phyloP scores from a whole-genome alignment of 2,329 filamentous ascomycete species.

The Apiospora rasikravindrae region DNA sequence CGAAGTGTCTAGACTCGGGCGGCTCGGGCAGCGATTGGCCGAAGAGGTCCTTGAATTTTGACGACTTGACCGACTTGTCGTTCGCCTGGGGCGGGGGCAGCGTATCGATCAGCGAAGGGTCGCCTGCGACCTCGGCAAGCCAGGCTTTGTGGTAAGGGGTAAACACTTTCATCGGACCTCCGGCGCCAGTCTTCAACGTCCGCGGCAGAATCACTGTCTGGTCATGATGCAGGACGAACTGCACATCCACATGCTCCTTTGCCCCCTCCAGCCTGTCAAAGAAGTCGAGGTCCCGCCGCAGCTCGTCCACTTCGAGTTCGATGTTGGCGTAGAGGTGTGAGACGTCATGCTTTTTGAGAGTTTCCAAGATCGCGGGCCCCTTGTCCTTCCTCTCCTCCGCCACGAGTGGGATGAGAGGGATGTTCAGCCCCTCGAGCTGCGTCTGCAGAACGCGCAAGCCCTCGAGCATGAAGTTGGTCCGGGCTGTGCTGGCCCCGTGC shows the following conservation, averaged over 20 bases:
- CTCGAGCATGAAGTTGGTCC: conserved; percentile 33
- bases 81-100: conserved; percentile 34
- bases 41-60: conserved; percentile 34
- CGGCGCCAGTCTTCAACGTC: conserved; percentile 26
- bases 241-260: neutral
- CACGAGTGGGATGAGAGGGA: conserved; percentile 30
- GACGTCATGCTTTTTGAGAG: conserved; percentile 28
- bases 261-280: conserved; percentile 25
- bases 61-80: conserved; percentile 38
- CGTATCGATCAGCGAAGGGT: conserved; percentile 54
- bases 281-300: conserved; percentile 31
- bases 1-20: conserved; percentile 39
- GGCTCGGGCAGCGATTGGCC: conserved; percentile 34
- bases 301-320: conserved; percentile 35
- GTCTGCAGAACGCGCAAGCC: conserved; percentile 27
- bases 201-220: conserved; percentile 32
- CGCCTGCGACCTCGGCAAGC: conserved; percentile 47
- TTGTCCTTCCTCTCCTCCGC: conserved; percentile 29
- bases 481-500: conserved; percentile 33
- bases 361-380: conserved; percentile 24
- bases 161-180: conserved; percentile 32
- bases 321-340: conserved; percentile 33
- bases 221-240: conserved; percentile 30
- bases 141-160: conserved; percentile 35
- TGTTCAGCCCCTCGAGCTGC: conserved; percentile 28